Percentiles rank a stretch among this genome's conserved stretches.
These are phyloP conservation scores for Podospora conica DNA, from an alignment of 495 filamentous ascomycete genomes.

Conservation along the genomic window DNA sequence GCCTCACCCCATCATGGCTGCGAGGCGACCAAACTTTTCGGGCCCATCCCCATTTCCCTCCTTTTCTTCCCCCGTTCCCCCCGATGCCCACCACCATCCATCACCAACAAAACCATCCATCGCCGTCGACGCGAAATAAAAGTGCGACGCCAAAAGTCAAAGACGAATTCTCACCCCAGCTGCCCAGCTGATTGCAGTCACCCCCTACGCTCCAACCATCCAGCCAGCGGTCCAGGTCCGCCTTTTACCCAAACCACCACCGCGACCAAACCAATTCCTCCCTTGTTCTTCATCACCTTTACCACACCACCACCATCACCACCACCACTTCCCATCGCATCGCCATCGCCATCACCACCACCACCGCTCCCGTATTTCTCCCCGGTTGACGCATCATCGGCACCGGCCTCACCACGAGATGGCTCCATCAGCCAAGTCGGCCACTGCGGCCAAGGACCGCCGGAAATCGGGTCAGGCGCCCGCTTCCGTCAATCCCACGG, in stretches of 20 bases:
- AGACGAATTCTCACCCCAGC: slow-evolving; percentile 22
- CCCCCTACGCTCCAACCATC: slow-evolving; percentile 12
- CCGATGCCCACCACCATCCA: slow-evolving; percentile 23
- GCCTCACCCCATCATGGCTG: slow-evolving; percentile 31
- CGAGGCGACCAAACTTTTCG: slow-evolving; percentile 32
- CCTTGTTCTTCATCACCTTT: slow-evolving; percentile 13
- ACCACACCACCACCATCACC: slow-evolving; percentile 18
- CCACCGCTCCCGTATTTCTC: slow-evolving; percentile 13
- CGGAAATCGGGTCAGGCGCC: slow-evolving; percentile 32
- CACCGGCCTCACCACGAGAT: too few relatives aligned
- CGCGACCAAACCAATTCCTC: slow-evolving; percentile 16
- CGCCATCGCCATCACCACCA: slow-evolving; percentile 5
- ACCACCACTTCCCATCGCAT: not conserved
- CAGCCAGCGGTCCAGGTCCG: slow-evolving; percentile 27
- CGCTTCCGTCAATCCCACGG: slow-evolving; percentile 17
- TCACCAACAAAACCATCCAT: slow-evolving; percentile 16
- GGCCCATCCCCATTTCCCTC: slow-evolving; percentile 18
- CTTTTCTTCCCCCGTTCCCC: slow-evolving; percentile 17
- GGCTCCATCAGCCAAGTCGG: slow-evolving; percentile 37
- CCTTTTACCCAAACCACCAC: slow-evolving; percentile 18
- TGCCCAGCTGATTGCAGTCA: slow-evolving; percentile 21
- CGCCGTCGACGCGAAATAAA: slow-evolving; percentile 31
- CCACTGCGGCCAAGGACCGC: slow-evolving; percentile 39
- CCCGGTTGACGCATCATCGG: slow-evolving; percentile 9
- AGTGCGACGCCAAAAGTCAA: slow-evolving; percentile 32